These are phyloP conservation scores for Rhynchospora pubera DNA, from an alignment of 176 grass and related monocot genomes.

Conservation along the genomic window DNA sequence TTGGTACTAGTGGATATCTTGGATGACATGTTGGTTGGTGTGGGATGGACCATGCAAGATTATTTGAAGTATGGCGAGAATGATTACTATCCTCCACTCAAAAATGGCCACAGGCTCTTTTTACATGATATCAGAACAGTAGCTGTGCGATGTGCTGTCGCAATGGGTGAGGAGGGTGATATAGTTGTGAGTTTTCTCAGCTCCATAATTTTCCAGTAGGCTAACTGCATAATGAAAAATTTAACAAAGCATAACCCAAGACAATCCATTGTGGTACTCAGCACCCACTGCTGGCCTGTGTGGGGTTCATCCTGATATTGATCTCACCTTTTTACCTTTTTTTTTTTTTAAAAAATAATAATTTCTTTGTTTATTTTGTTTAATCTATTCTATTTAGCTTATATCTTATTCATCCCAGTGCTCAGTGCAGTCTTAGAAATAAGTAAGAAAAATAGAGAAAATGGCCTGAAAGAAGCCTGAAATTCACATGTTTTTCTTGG, in stretches of 20 bases:
- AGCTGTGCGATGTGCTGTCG: slow-evolving; percentile 81
- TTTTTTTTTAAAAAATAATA: background rate
- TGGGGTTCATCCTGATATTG: background rate
- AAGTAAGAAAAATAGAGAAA: background rate
- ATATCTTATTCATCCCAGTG: background rate
- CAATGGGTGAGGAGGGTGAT: slow-evolving; percentile 96
- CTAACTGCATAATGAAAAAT: too few relatives aligned
- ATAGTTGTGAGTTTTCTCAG: slow-evolving; percentile 64
- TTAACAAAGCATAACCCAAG: background rate
- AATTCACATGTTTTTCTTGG: background rate
- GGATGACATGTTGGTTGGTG: slow-evolving; percentile 90
- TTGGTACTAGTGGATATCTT: slow-evolving; percentile 80
- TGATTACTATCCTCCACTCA: slow-evolving; percentile 94
- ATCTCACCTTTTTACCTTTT: background rate
- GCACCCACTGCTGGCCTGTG: background rate
- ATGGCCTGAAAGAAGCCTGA: background rate
- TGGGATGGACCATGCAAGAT: slow-evolving; percentile 98
- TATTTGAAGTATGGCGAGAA: slow-evolving; percentile 87
- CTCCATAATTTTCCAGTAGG: background rate
- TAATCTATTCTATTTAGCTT: background rate
- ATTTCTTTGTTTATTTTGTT: background rate
- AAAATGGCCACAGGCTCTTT: slow-evolving; percentile 91
- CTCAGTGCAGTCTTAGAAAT: background rate
- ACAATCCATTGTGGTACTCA: background rate
- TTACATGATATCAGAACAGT: slow-evolving; percentile 88